Base-by-base conservation (phyloP, 768 basidiomycete species). In the Russula lepida region DNA sequence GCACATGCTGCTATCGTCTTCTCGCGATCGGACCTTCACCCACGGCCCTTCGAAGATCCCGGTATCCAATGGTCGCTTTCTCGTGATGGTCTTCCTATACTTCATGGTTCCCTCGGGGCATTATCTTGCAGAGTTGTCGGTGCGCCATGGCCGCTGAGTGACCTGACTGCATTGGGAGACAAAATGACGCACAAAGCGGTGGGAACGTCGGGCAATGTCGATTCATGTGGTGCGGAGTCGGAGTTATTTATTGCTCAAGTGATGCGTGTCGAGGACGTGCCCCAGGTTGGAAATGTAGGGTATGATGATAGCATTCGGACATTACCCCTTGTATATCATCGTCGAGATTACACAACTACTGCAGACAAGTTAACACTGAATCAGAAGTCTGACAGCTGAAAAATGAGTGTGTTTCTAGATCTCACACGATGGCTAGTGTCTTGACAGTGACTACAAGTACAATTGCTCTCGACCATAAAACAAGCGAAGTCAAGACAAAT, bases 201-300 rank as follows among this genome's bases (percentile, higher is more conserved):
- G 28, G 62, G 55, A 25, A 54, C 47, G 7, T 58, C 25, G 19
- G 27, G 64, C 37, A 44, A 61, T 49, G 28, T 71, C 64, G 68
- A 68, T 27, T 70, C 65, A 56, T 68, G 69, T 12, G 77, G 74
- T 7, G 69, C 75, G 54, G 76, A 70, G 67, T 88, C 85, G 41
- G 86, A 92, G 75, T 73, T 95, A 44, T 93, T 92, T 72, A 83
- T 95, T 63, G 92, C 89, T 15, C 75, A 79, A n/a, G 91, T 95
- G 12, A 72, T 83, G 32, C 73, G 83, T 28, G 85, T 93, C 46
- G 77, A 80, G 63, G 77, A 78, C 65, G 72, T 72, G 0, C 67
- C 71, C 37, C 56, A 67, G 48, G 44, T 56, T 8, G 67, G 64
- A 44, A 70, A 63, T 7, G 59, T 43, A 19, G 63, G 64, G 39